Evolutionary conservation across 2,329 filamentous ascomycete genomes (phyloP), one percentile per base, ranked within the genome.

Genomic region (Ceratocystis eucalypticola): DNA sequence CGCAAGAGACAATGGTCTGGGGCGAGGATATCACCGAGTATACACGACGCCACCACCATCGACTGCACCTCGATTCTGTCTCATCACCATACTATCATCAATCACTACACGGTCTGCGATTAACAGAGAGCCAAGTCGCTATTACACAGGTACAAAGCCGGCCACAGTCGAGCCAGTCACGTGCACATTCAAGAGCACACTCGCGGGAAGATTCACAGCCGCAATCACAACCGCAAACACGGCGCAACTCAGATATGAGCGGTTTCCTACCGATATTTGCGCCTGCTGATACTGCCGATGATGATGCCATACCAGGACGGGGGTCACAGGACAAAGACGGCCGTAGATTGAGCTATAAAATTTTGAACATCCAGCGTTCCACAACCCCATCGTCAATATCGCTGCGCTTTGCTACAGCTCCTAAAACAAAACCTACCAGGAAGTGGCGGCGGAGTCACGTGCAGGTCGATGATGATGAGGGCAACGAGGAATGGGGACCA

Each of bases 1-100:
- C 64, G 10, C 48, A 59, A 41, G 64, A 66, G 25, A 59, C 64
- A 15, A 59, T 64, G 2, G 45, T 53, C 25, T 68, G 66, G 66
- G 66, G 66, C 41, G 25, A 65, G 37, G 65, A 68, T 37, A 68
- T 66, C 30, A 65, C 66, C 12, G 37, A 28, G 5, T 65, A 65
- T 76, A 77, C 5, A 55, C 48, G 44, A 61, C 65, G 53, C 37
- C 59, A 0, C 57, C 67, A n/a, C 61, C 62, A 65, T 66, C 53
- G 66, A 28, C 3, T 59, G 55, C 55, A 25, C 28, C 55, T 30
- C 10, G 28, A 59, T 30, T 59, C 55, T 20, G 55, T 59, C 28
- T 59, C 30, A 7, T 59, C 55, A 30, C 28, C 55, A 25, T 59
- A 59, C 55, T 59, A 59, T 28, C 55, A 59, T 30, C 55, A 59